Percentiles rank a stretch among this genome's conserved stretches.
These are phyloP conservation scores for Trichomonas gallinae DNA, from an alignment of 208 protist species.

Conservation along the genomic window DNA sequence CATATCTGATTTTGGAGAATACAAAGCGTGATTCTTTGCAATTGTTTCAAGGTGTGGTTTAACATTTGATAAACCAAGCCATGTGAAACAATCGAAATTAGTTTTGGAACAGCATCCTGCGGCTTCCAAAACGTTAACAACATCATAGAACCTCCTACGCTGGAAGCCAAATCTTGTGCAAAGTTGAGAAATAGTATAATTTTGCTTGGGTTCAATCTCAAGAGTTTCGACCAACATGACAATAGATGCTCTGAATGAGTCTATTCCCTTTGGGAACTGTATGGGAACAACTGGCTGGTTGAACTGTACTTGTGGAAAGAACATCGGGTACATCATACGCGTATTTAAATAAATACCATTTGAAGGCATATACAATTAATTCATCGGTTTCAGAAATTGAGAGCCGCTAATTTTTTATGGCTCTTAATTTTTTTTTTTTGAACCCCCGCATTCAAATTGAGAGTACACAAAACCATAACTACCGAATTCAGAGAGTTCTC, in stretches of 20 bases:
- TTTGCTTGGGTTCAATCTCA: not conserved
- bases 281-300: not conserved
- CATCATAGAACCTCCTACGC: not conserved
- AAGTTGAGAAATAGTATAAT: not conserved
- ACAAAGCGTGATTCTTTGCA: not conserved
- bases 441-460: not conserved
- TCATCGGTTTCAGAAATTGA: not conserved
- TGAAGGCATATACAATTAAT: not conserved
- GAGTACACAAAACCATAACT: not conserved
- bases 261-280: not conserved
- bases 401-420: not conserved
- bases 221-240: not conserved
- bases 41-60: not conserved
- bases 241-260: not conserved
- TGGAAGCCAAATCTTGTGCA: not conserved
- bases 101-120: not conserved
- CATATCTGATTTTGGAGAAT: not conserved
- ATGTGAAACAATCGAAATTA: not conserved
- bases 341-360: not conserved
- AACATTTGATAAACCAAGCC: not conserved
- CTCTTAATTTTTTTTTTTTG: not conserved
- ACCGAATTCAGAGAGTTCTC: not conserved
- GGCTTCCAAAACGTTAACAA: not conserved
- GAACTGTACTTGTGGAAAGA: not conserved
- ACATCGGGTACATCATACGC: not conserved